A percentile compares a stretch with the other conserved stretches of the same genome.
Conservation (phyloP, 129 eudicot genomes). For the Mikania micrantha region DNA sequence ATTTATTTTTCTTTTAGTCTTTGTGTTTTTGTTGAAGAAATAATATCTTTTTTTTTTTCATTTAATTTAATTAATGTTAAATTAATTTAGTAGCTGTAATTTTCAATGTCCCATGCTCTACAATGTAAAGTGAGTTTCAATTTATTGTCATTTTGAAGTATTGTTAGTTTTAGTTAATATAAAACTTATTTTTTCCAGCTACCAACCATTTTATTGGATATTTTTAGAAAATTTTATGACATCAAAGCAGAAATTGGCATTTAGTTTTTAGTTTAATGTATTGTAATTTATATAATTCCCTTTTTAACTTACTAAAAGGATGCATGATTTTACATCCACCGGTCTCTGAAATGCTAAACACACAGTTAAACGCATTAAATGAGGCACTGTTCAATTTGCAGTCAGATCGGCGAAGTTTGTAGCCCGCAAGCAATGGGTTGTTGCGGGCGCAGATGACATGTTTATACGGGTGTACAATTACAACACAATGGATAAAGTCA, state of each 20-base stretch:
- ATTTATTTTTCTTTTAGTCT: background rate
- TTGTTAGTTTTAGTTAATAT: background rate
- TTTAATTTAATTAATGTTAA: background rate
- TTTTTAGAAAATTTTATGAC: background rate
- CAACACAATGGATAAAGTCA: slow-evolving; percentile 95
- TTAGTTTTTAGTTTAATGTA: background rate
- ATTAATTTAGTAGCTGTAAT: background rate
- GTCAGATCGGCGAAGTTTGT: slow-evolving; percentile 94
- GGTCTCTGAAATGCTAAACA: background rate
- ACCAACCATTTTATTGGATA: background rate
- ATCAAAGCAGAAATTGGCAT: background rate
- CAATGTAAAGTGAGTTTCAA: background rate
- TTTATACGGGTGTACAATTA: slow-evolving; percentile 92
- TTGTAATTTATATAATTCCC: background rate
- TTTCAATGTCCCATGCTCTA: background rate
- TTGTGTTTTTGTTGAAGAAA: background rate
- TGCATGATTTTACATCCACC: background rate
- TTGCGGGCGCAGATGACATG: slow-evolving; percentile 99
- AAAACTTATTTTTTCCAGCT: background rate
- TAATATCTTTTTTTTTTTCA: background rate
- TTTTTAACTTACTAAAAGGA: background rate
- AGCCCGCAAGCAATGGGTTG: slow-evolving; percentile 96
- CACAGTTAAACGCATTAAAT: background rate
- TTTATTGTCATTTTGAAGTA: background rate
- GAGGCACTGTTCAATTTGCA: slow-evolving; percentile 31